These are phyloP conservation scores for Cercospora sp. DNA, from an alignment of 2,329 filamentous ascomycete genomes.

Conservation along the genomic window DNA sequence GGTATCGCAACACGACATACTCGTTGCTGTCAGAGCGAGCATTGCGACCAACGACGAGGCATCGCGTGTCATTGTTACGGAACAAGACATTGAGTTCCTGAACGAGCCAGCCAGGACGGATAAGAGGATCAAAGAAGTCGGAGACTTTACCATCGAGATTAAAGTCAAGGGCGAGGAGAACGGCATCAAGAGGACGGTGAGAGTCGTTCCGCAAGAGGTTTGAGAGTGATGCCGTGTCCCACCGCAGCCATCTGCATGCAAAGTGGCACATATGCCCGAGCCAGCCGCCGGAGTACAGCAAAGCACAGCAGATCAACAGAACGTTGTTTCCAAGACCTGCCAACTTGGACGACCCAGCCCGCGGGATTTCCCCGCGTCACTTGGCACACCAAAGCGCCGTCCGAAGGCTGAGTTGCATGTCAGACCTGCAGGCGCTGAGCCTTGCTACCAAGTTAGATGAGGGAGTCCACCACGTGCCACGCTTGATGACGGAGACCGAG, in stretches of 20 bases:
- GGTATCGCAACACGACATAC: slow-evolving; percentile 56
- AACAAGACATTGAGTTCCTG: slow-evolving; percentile 54
- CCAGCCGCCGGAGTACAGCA: neutral
- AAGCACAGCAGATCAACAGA: neutral
- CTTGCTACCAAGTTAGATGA: slow-evolving; percentile 10
- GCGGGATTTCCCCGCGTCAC: slow-evolving; percentile 6
- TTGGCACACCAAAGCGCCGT: slow-evolving; percentile 8
- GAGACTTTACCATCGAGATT: slow-evolving; percentile 55
- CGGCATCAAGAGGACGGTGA: slow-evolving; percentile 45
- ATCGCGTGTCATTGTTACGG: slow-evolving; percentile 49
- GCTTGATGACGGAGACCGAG: slow-evolving; percentile 6
- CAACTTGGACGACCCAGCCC: slow-evolving; percentile 1
- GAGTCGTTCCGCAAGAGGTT: slow-evolving; percentile 43
- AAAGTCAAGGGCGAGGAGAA: slow-evolving; percentile 49
- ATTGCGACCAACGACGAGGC: slow-evolving; percentile 55
- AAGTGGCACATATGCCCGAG: neutral
- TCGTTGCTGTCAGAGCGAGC: slow-evolving; percentile 49
- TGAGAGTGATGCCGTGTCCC: neutral
- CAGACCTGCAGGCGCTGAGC: neutral
- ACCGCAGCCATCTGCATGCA: neutral
- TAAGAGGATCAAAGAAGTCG: slow-evolving; percentile 52
- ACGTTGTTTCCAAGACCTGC: neutral
- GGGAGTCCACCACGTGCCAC: slow-evolving; percentile 7
- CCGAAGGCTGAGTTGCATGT: slow-evolving; percentile 8
- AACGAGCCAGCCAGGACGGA: slow-evolving; percentile 40